Evolutionary conservation across 2,329 filamentous ascomycete genomes (phyloP), one percentile per base, ranked within the genome.

Genomic region (Balansia obtecta): DNA sequence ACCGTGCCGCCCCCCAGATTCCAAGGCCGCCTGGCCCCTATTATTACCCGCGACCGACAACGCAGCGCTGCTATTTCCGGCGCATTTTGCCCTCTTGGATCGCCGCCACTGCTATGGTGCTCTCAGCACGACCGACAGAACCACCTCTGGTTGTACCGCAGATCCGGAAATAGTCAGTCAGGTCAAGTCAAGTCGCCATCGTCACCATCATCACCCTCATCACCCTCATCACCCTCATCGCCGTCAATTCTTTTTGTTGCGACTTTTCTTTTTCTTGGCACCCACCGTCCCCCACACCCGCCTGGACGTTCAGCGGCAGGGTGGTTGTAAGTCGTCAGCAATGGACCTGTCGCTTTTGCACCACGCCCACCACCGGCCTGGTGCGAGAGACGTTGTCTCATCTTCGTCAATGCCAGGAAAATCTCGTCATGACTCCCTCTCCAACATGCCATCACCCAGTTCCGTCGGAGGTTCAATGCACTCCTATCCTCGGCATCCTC

Each of bases 1-100:
- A 27, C 27, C 27, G 27, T 27, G 27, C 27, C 7, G 27, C 8
- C 7, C 27, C 2, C 27, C 27, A 27, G 27, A 27, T 27, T 27
- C 27, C 27, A 27, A 3, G 27, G 54, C 46, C 22, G 11, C 54
- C 50, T 45, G 27, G 18, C 39, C 27, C 18, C 41, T 48, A 46
- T 63, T 63, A 63, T 63, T 64, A 52, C 63, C 63, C 63, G 60
- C 57, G 56, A 54, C 52, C 56, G 56, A 58, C 58, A 54, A 49
- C 50, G 46, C 44, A 38, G 41, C 39, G 16, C 44, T 43, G 39
- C 42, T 53, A 50, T 50, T 50, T 27, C 51, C 51, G 51, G 46
- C 42, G 42, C 40, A 34, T 39, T 38, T 13, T 42, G 11, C 16
- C 30, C 34, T 9, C 46, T 12, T 46, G 40, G 27, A 46, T 52